Conservation (phyloP, 208 protist genomes). For the Dictyostelium gargantuum region DNA sequence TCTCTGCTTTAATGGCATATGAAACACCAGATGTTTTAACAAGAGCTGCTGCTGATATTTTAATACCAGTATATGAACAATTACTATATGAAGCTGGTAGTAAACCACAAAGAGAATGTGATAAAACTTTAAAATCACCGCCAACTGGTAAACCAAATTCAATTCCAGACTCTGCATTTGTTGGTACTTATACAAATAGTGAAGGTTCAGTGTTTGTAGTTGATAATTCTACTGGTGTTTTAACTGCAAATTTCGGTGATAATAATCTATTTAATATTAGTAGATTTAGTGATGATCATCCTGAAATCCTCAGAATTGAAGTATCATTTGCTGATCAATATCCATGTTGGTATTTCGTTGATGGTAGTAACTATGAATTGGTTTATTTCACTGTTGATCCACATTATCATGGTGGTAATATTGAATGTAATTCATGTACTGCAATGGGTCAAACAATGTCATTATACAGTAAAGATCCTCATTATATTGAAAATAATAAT, state of each 20-base stretch:
- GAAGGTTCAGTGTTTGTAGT: neutral
- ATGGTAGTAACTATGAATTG: slow-evolving; percentile 50
- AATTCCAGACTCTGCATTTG: neutral
- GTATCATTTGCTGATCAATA: neutral
- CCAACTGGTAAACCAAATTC: neutral
- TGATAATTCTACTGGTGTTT: neutral
- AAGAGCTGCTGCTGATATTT: neutral
- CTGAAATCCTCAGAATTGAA: slow-evolving; percentile 1
- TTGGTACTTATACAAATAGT: neutral
- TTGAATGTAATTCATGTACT: neutral
- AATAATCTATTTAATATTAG: neutral
- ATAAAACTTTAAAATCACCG: neutral
- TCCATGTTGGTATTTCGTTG: neutral
- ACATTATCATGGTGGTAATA: neutral
- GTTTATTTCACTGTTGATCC: neutral
- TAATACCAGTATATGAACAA: slow-evolving; percentile 28
- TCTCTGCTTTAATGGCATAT: neutral
- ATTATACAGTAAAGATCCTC: neutral
- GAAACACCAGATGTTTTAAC: slow-evolving; percentile 32
- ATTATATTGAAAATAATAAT: neutral
- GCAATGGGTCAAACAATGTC: slow-evolving; percentile 35
- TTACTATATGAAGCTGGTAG: neutral
- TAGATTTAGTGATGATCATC: neutral
- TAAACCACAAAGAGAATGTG: neutral
- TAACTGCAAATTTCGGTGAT: slow-evolving; percentile 29